These are phyloP conservation scores for Daldinia vernicosa DNA, from an alignment of 495 filamentous ascomycete species.

Conservation along the genomic window DNA sequence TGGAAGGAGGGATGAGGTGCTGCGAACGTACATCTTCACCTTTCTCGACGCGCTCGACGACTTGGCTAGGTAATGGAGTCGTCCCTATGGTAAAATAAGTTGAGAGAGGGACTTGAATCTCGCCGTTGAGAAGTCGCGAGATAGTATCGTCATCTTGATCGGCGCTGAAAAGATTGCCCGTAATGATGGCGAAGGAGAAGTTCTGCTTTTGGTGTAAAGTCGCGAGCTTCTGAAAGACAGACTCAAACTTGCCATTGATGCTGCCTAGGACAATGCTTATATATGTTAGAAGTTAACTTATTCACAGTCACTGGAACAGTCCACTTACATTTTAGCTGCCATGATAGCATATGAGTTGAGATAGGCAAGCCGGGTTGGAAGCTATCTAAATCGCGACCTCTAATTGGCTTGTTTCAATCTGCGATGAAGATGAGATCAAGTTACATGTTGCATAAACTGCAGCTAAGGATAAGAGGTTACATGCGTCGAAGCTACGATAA, in stretches of 20 bases:
- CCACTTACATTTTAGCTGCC: constrained; percentile 76
- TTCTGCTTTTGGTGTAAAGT: constrained; percentile 83
- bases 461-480: background rate
- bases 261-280: constrained; percentile 81
- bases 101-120: constrained; percentile 75
- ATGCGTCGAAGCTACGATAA: constrained; percentile 3
- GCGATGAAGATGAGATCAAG: background rate
- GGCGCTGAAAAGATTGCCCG: constrained; percentile 81
- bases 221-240: constrained; percentile 79
- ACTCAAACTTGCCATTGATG: constrained; percentile 74
- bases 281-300: constrained; percentile 45
- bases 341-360: constrained; percentile 48
- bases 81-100: constrained; percentile 88
- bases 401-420: constrained; percentile 10
- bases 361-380: constrained; percentile 7
- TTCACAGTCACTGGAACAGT: background rate
- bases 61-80: constrained; percentile 68
- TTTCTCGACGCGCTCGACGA: constrained; percentile 76
- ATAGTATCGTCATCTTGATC: constrained; percentile 66
- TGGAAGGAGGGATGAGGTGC: background rate
- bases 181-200: constrained; percentile 84
- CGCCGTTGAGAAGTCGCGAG: constrained; percentile 70
- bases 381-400: constrained; percentile 7
- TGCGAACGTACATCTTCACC: constrained; percentile 65
- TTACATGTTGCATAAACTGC: background rate